Base-by-base conservation (phyloP, 1,139 yeast species). In the Sugiyamaella sp. region DNA sequence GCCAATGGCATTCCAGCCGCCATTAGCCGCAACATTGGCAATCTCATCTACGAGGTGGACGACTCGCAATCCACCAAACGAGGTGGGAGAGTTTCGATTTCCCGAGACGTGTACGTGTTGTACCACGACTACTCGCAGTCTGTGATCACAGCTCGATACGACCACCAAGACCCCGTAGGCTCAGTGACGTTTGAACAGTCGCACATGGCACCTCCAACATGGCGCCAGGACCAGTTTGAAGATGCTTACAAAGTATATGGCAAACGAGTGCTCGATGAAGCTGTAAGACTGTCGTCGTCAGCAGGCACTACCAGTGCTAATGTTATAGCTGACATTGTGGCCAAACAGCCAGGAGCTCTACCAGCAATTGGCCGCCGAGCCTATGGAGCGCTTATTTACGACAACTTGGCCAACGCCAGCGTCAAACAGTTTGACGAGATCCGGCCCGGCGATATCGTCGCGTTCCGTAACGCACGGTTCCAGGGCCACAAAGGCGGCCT, bases 371-470 rank as follows among this genome's bases (percentile, higher is more conserved):
- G 89, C 0, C 70, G 73, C 46, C 81, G 85, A 61, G 79, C 89
- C 0, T 88, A 73, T 69, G 98, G 98, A 40, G 86, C 82, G 0
- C 75, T 84, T 1, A 76, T 91, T 46, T 89, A 86, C 69, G 74
- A 77, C 62, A 84, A 84, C 66, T 70, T 80, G 57, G 82, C 80
- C 63, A 82, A 81, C 62, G 76, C 80, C 48, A 83, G 83, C 39
- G 80, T 83, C 12, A 75, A 78, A 19, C 81, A 80, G 60, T 63
- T 74, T 29, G 93, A 84, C 53, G 88, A 83, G 45, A 80, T 89
- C 54, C 78, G 80, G 49, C 84, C 95, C 0, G 99, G 99, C 55
- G 98, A 93, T 67, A 76, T 93, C 16, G 72, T 89, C 46, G 86
- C 89, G 57, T 80, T 89, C 60, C 81, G 85, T 63, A 81, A 82